Percentiles rank a stretch among this genome's conserved stretches.
These are phyloP conservation scores for Vitis hybrid DNA, from an alignment of 177 flowering plant genomes.

Conservation along the genomic window DNA sequence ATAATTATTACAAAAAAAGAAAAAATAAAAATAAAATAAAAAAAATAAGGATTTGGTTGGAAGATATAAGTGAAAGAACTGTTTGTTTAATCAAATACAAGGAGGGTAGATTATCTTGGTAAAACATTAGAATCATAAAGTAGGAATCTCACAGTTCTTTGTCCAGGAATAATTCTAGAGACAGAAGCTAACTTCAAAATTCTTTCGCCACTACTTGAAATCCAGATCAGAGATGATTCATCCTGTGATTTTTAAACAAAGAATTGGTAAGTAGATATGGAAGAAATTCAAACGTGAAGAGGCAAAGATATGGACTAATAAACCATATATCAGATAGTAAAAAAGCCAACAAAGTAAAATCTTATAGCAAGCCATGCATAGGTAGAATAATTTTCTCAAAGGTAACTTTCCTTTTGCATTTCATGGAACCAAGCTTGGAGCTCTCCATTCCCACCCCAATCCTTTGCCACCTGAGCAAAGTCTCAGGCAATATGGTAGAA, in stretches of 20 bases:
- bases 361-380: too few species aligned
- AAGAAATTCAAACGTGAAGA: not conserved
- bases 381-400: too few species aligned
- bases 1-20: not conserved
- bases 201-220: slow-evolving; percentile 81
- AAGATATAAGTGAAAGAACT: not conserved
- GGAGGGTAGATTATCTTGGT: too few species aligned
- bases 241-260: slow-evolving; percentile 51
- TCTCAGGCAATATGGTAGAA: too few species aligned
- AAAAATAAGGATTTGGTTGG: not conserved
- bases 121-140: not conserved
- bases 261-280: not conserved
- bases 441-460: too few species aligned
- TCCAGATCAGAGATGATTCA: slow-evolving; percentile 89
- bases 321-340: too few species aligned
- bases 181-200: slow-evolving; percentile 84
- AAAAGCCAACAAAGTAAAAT: too few species aligned
- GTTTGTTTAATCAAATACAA: not conserved
- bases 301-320: not conserved
- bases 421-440: too few species aligned
- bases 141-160: slow-evolving; percentile 84
- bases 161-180: slow-evolving; percentile 90
- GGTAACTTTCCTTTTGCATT: too few species aligned
- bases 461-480: too few species aligned
- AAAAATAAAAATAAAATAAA: not conserved